A percentile compares a stretch with the other conserved stretches of the same genome.
phyloP scores from a whole-genome alignment of 495 filamentous ascomycete genomes.

The Podospora tetraspora region DNA sequence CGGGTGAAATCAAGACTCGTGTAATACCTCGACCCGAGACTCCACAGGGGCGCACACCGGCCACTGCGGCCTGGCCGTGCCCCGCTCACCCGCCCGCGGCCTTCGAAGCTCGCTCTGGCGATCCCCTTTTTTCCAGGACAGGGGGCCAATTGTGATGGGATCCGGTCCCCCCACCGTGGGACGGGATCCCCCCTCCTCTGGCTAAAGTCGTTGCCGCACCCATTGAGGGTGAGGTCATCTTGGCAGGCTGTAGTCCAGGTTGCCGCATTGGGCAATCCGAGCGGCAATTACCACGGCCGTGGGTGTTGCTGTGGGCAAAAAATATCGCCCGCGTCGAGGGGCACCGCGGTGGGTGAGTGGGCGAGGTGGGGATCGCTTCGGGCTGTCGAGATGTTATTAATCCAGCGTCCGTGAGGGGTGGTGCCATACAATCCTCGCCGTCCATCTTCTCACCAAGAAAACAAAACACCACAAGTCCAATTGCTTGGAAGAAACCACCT shows the following conservation, averaged over 20 bases:
- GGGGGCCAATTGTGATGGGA: constrained; percentile 23
- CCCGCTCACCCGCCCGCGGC: constrained; percentile 7
- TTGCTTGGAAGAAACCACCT: neutral
- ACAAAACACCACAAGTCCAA: neutral
- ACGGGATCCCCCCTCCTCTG: constrained; percentile 15
- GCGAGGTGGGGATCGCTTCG: neutral
- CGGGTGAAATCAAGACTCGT: constrained; percentile 23
- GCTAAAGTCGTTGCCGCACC: constrained; percentile 21
- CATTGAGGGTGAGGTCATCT: constrained; percentile 14
- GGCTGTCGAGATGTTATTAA: constrained; percentile 3
- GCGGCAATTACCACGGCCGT: constrained; percentile 15
- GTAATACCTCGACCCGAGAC: neutral
- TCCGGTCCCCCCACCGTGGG: constrained; percentile 13
- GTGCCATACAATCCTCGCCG: neutral
- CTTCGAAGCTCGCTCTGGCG: constrained; percentile 6
- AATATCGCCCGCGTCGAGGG: neutral
- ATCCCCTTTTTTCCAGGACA: constrained; percentile 10
- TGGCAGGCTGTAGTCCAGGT: constrained; percentile 15
- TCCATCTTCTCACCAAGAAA: neutral
- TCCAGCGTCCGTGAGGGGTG: neutral
- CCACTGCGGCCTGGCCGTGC: constrained; percentile 5
- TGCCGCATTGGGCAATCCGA: constrained; percentile 25
- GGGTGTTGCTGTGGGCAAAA: constrained; percentile 8
- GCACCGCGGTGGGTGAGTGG: neutral
- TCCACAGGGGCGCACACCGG: neutral